Evolutionary conservation across 2,329 filamentous ascomycete genomes (phyloP).

Genomic region (Mollisia scopiformis): DNA sequence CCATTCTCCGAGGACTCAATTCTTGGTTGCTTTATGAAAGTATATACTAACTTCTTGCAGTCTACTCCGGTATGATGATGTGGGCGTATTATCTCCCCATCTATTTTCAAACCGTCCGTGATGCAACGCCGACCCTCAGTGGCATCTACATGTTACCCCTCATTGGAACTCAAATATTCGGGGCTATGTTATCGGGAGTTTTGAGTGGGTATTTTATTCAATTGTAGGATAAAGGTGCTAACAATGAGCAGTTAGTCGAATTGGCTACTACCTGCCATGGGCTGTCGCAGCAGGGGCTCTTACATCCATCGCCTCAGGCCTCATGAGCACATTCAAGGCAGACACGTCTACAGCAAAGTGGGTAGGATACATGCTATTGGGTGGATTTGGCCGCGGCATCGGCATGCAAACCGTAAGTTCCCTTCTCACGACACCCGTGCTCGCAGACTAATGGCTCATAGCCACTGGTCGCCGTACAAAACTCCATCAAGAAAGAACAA

Average conservation of each 20-base stretch:
- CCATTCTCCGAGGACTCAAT: no score
- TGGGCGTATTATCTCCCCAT: slow-evolving; percentile 52
- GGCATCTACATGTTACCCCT: slow-evolving; percentile 44
- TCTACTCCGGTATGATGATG: no score
- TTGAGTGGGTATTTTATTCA: slow-evolving; percentile 14
- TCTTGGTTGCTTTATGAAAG: no score
- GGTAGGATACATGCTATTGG: slow-evolving; percentile 34
- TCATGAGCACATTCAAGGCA: slow-evolving; percentile 36
- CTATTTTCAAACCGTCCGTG: slow-evolving; percentile 52
- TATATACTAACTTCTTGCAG: no score
- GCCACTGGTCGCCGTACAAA: slow-evolving; percentile 39
- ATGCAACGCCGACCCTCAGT: slow-evolving; percentile 38
- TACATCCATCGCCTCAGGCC: slow-evolving; percentile 35
- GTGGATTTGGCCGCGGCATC: slow-evolving; percentile 27
- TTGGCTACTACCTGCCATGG: slow-evolving; percentile 40
- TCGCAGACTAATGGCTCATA: slow-evolving; percentile 1
- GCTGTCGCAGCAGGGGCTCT: slow-evolving; percentile 34
- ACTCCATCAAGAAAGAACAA: slow-evolving; percentile 30
- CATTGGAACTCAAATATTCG: slow-evolving; percentile 37
- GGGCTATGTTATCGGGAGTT: slow-evolving; percentile 24
- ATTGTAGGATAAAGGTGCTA: background rate
- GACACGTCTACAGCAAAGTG: slow-evolving; percentile 22
- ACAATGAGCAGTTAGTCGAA: slow-evolving; percentile 17
- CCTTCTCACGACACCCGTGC: background rate
- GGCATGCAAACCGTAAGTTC: slow-evolving; percentile 29